Conservation (phyloP, 148 eudicot genomes). For the Rhododendron simsii region DNA sequence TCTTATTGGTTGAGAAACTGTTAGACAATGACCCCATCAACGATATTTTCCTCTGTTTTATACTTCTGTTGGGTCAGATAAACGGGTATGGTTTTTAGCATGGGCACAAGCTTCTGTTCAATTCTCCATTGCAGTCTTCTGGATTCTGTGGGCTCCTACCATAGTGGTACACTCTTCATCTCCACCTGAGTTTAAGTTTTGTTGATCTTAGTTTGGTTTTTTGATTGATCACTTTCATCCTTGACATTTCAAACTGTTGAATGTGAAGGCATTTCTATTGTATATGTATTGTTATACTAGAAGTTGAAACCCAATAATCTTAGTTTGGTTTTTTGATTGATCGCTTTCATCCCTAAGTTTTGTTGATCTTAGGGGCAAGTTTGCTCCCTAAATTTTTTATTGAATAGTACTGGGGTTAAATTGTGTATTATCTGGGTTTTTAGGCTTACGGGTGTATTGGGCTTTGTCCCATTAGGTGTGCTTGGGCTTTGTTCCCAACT, state of each 20-base stretch:
- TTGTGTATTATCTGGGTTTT: background rate
- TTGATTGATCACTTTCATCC: background rate
- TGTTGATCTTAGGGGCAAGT: background rate
- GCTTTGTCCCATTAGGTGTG: too few species aligned
- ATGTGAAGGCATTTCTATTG: background rate
- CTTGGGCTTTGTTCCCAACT: too few species aligned
- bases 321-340: too few species aligned
- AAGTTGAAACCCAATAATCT: background rate
- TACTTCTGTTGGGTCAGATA: constrained; percentile 36
- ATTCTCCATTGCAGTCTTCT: constrained; percentile 65
- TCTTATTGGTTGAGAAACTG: background rate
- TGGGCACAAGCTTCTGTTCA: constrained; percentile 81
- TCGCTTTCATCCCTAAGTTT: too few species aligned
- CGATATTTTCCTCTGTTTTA: background rate
- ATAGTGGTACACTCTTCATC: constrained; percentile 53
- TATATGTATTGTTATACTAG: background rate
- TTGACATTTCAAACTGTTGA: background rate
- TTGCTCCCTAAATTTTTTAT: background rate
- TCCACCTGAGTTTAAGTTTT: background rate
- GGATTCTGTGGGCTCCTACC: constrained; percentile 92
- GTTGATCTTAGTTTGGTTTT: background rate
- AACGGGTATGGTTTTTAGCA: constrained; percentile 68
- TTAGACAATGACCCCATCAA: background rate
- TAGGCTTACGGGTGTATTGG: too few species aligned
- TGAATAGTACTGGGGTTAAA: background rate